phyloP scores from a whole-genome alignment of 306 rosid species.

The Phaseolus lunatus region DNA sequence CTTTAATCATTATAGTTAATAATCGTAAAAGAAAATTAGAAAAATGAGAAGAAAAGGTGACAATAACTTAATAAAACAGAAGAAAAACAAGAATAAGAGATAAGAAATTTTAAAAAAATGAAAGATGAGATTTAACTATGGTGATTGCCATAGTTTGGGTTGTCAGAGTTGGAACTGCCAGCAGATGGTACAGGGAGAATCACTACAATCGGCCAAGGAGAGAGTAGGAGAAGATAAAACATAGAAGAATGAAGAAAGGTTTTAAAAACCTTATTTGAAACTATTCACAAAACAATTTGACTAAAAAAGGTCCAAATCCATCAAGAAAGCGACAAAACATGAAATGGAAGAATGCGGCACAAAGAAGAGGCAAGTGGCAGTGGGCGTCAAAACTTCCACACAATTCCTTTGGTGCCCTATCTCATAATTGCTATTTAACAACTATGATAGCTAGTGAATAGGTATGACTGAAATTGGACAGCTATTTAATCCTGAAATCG shows the following conservation, averaged over 20 bases:
- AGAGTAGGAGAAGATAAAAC: not conserved
- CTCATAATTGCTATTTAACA: not conserved
- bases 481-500: conserved; percentile 21
- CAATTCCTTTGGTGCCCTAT: not conserved
- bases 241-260: not conserved
- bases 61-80: not conserved
- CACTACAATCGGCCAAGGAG: not conserved
- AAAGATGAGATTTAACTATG: not conserved
- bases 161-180: not conserved
- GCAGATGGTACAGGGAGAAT: not conserved
- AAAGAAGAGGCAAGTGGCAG: not conserved
- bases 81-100: not conserved
- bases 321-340: not conserved
- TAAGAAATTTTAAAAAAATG: not conserved
- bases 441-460: conserved; percentile 11
- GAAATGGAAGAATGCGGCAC: not conserved
- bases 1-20: conserved; percentile 17
- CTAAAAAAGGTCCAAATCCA: not conserved
- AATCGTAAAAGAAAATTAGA: not conserved
- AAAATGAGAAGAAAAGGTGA: not conserved
- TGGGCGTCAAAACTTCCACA: not conserved
- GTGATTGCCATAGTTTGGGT: not conserved
- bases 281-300: not conserved
- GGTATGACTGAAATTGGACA: conserved; percentile 21
- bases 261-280: not conserved